Evolutionary conservation across 2,329 filamentous ascomycete genomes (phyloP), one percentile per base, ranked within the genome.

Genomic region (Cryoendolithus antarcticus): DNA sequence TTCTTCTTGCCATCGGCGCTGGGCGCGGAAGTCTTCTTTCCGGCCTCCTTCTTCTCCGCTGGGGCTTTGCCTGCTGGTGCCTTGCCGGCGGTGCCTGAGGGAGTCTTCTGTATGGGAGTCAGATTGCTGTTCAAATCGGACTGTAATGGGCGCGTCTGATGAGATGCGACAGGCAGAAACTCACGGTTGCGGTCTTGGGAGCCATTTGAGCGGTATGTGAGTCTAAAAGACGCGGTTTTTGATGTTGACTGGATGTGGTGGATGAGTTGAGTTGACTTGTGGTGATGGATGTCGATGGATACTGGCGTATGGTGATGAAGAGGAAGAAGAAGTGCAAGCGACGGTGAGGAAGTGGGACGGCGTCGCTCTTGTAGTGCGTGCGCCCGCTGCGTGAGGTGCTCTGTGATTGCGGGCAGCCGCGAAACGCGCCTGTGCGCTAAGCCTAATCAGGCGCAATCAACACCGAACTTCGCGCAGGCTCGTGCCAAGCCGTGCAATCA

Each of bases 21-120:
- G 47, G 88, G 79, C 45, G 89, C 86, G 54, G 76, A 70, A 36
- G 91, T 96, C 83, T 96, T 98, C 85, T 98, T 98, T 75, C 89
- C 91, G 51, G 89, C 91, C 72, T 96, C 89, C 82, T 96, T 95
- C 83, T 95, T 95, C 80, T 95, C 88, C 62, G 82, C 84, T 44
- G 89, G 86, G 34, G 78, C 77, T 66, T 82, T 82, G 61, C 75
- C 75, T 59, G 77, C 80, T 51, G 80, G 79, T 57, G 89, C 89
- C 86, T 96, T 96, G 72, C 86, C 77, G 73, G 84, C 89, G 62
- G 76, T 80, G 24, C 24, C 7, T 69, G 72, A 75, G 70, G 89
- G 88, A 78, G 94, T 95, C 86, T 54, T 47, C 39, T 41, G 39
- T 10, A 32, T 40, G 34, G 36, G 29, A 32, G 32, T 43, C 34